Evolutionary conservation across 257 asterid genomes (phyloP).

Genomic region (Verbascum thapsus): DNA sequence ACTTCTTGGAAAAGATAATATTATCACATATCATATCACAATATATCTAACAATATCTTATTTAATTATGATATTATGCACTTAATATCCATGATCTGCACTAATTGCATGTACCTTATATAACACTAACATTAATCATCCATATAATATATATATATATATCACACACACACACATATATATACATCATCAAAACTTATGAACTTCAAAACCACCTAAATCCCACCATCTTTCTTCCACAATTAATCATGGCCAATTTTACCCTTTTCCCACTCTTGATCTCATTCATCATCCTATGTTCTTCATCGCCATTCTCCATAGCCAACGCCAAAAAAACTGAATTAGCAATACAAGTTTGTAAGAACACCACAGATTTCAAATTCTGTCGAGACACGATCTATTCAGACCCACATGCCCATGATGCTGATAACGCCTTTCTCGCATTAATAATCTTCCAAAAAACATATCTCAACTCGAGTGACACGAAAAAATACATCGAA

Average conservation of each 20-base stretch:
- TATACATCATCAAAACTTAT: too few relatives aligned
- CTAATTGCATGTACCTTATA: too few relatives aligned
- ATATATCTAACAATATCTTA: too few relatives aligned
- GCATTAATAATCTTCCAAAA: conserved; percentile 27
- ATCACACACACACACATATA: too few relatives aligned
- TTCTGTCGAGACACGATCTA: conserved; percentile 40
- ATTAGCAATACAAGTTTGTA: conserved; percentile 40
- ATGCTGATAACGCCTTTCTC: conserved; percentile 33
- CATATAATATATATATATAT: too few relatives aligned
- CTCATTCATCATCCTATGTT: not conserved
- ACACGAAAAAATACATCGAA: conserved; percentile 26
- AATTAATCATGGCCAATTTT: not conserved
- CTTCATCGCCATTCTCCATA: not conserved
- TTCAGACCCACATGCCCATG: conserved; percentile 39
- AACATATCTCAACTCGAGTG: conserved; percentile 30
- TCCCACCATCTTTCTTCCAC: too few relatives aligned
- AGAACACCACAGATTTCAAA: conserved; percentile 30
- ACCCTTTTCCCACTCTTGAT: not conserved
- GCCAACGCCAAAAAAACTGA: conserved; percentile 14
- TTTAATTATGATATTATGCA: too few relatives aligned
- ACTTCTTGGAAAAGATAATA: too few relatives aligned
- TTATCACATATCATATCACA: too few relatives aligned
- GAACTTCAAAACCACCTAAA: too few relatives aligned
- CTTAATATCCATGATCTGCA: too few relatives aligned
- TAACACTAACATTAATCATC: too few relatives aligned